Percentiles rank a stretch among this genome's conserved stretches.
These are phyloP conservation scores for Haberlea rhodopensis DNA, from an alignment of 257 asterid species.

Conservation along the genomic window DNA sequence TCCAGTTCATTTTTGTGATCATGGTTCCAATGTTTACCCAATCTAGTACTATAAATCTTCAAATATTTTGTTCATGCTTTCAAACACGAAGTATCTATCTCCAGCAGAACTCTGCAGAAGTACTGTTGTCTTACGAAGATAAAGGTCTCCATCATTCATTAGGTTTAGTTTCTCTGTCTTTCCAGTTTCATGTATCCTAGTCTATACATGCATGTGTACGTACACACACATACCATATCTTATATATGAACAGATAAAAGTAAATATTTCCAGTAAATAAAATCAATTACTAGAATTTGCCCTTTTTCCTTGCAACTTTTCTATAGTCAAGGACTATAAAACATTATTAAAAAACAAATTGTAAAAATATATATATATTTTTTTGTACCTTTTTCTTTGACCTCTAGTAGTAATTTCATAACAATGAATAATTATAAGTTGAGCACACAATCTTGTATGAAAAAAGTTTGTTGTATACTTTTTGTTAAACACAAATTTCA, in stretches of 20 bases:
- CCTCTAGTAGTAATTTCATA: too few species aligned
- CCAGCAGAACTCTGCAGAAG: constrained; percentile 5
- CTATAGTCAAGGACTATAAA: neutral
- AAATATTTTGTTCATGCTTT: constrained; percentile 21
- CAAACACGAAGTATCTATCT: constrained; percentile 23
- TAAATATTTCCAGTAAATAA: neutral
- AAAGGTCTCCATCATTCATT: constrained; percentile 21
- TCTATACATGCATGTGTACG: too few species aligned
- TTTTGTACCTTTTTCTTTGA: too few species aligned
- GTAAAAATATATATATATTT: too few species aligned
- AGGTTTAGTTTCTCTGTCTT: constrained; percentile 31
- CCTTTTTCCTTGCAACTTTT: too few species aligned
- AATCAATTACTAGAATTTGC: constrained; percentile 15
- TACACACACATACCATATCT: neutral
- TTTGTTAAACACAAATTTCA: too few species aligned
- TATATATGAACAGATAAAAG: neutral
- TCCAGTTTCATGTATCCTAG: constrained; percentile 26
- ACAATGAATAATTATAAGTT: neutral
- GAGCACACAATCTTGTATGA: neutral
- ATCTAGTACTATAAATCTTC: constrained; percentile 32
- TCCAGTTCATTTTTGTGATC: constrained; percentile 33
- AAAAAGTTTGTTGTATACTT: too few species aligned
- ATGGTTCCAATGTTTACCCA: constrained; percentile 38
- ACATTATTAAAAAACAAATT: neutral
- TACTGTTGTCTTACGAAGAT: constrained; percentile 24